Evolutionary conservation across 441 rosid species (phyloP).

Genomic region (Croton laevigatus): DNA sequence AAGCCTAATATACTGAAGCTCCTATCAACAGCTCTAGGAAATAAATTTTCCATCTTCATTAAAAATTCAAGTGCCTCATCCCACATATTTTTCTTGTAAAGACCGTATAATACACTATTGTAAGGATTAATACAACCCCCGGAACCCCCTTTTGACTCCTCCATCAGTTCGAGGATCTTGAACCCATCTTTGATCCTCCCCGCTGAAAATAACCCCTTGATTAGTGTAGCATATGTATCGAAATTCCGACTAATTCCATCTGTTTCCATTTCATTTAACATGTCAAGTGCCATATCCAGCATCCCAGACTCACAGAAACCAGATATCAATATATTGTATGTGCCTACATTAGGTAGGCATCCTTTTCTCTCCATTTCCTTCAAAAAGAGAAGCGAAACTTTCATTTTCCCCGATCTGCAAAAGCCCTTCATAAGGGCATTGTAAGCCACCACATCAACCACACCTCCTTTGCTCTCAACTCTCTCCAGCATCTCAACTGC

Average conservation of each 20-base stretch:
- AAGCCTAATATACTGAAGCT: conserved; percentile 51
- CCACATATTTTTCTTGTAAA: conserved; percentile 48
- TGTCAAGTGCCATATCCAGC: conserved; percentile 65
- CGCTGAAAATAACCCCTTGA: conserved; percentile 51
- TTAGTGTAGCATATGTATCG: conserved; percentile 49
- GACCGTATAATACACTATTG: conserved; percentile 65
- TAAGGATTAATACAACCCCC: conserved; percentile 52
- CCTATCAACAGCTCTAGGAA: conserved; percentile 65
- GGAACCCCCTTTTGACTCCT: conserved; percentile 46
- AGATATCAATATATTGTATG: conserved; percentile 59
- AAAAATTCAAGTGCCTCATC: conserved; percentile 65
- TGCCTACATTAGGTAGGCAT: conserved; percentile 66
- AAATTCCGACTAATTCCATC: conserved; percentile 71
- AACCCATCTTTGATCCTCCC: conserved; percentile 61
- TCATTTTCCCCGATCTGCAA: conserved; percentile 55
- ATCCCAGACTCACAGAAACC: conserved; percentile 56
- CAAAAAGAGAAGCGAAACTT: conserved; percentile 51
- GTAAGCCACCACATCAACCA: conserved; percentile 60
- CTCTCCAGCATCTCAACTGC: conserved; percentile 71
- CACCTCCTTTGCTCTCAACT: conserved; percentile 62
- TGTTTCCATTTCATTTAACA: conserved; percentile 71
- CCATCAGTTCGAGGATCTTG: conserved; percentile 73
- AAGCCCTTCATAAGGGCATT: conserved; percentile 73
- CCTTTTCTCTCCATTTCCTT: conserved; percentile 83
- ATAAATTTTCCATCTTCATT: conserved; percentile 55